Evolutionary conservation across 306 rosid species (phyloP), one percentile per base, ranked within the genome.

Genomic region (Dalbergia cultrata): DNA sequence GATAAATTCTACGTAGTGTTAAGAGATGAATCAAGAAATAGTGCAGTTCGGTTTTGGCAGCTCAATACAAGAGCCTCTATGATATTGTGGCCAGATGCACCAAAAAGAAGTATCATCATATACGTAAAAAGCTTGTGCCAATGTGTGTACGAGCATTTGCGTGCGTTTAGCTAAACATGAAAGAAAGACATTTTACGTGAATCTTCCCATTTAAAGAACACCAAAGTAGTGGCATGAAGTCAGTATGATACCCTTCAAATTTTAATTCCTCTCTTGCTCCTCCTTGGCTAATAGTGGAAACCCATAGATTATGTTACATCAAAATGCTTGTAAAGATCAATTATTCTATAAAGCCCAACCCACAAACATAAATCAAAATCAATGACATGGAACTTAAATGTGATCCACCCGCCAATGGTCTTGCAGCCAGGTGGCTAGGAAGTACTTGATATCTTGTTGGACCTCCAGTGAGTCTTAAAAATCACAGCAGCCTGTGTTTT

Each of bases 321-420:
- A 22, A 60, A 66, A 66, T 53, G 67, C 11, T 18, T 17, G 35
- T 41, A 7, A 22, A 16, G 44, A 39, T 64, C 3, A 41, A 53
- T 53, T 50, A 54, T 53, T 18, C 72, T 73, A 26, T 72, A 39
- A 72, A 54, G 47, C 22, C 61, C 65, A 53, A 54, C 49, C 16
- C n/a, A 9, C 47, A 54, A 65, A 66, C 81, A 66, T 13, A 71
- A 71, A 35, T 6, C 41, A 19, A 50, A 5, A 63, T 47, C 54
- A 72, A 80, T 11, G 57, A 50, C n/a, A 72, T 43, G 47, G 14
- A 49, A 70, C 63, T 59, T 68, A 58, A 59, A 35, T 19, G 72
- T 35, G 43, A 80, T 71, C 52, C 72, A 72, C 7, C 34, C 9
- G 64, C 61, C 75, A 70, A 13, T 13, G 39, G 19, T 17, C 57